A percentile compares a stretch with the other conserved stretches of the same genome.
Evolutionary conservation across 2,329 filamentous ascomycete genomes (phyloP).

Genomic region (Trichophyton rubrum): DNA sequence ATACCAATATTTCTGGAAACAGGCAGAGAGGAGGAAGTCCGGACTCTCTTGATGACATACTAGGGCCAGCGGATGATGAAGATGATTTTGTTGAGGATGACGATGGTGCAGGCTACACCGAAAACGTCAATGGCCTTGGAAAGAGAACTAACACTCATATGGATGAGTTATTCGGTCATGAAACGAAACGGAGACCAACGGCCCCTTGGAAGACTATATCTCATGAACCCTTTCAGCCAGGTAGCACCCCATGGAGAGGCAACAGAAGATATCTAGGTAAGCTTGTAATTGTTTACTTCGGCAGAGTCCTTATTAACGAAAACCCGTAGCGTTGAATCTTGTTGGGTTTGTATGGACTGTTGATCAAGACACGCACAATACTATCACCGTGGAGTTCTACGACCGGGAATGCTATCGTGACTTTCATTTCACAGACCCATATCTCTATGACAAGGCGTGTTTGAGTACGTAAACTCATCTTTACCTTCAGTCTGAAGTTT

Average conservation of each 20-base stretch:
- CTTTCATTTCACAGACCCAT: conserved; percentile 96
- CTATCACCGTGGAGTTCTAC: conserved; percentile 94
- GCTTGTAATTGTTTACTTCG: conserved; percentile 8
- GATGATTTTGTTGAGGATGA: conserved; percentile 91
- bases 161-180: conserved; percentile 32
- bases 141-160: conserved; percentile 47
- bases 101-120: conserved; percentile 78
- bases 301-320: conserved; percentile 15
- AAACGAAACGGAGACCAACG: conserved; percentile 41
- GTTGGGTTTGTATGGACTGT: conserved; percentile 96
- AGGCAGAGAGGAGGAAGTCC: conserved; percentile 47
- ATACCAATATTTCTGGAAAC: conserved; percentile 31
- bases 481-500: background rate
- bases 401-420: conserved; percentile 84
- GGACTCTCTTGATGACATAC: conserved; percentile 72
- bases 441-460: conserved; percentile 91
- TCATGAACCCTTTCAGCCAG: conserved; percentile 82
- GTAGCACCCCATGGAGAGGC: conserved; percentile 89
- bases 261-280: conserved; percentile 80
- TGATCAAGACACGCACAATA: conserved; percentile 84
- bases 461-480: conserved; percentile 42
- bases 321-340: conserved; percentile 53
- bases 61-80: conserved; percentile 47
- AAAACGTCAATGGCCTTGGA: conserved; percentile 49
- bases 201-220: conserved; percentile 49